Evolutionary conservation across 78 protist genomes (phyloP), one percentile per base, ranked within the genome.

Genomic region (Tieghemostelium lacteum): DNA sequence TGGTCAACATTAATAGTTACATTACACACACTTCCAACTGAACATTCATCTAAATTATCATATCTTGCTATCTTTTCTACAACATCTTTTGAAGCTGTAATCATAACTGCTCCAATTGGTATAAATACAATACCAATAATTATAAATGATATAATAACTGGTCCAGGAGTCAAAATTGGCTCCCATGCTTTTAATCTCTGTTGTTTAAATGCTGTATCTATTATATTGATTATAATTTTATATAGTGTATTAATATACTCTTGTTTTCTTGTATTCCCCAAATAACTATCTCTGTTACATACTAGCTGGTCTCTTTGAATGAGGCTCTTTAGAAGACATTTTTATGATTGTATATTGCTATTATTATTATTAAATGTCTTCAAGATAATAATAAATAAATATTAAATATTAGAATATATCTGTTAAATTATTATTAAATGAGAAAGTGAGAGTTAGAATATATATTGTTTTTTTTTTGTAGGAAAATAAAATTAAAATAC

Each of bases 101-200:
- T 42, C 42, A 97, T 49, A 19, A 55, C 92, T 39, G 92, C 94
- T 40, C 99, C 99, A 62, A 98, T 91, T 29, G 96, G 95, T 29
- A 96, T 83, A 69, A 98, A 97, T 14, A 88, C 49, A 49, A 96
- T 33, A 7, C 96, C 98, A 24, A 97, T 52, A 36, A 92, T 10
- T 31, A 95, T 76, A 61, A 98, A 95, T 29, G 87, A 26, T 8
- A 96, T 73, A 31, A 98, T 94, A 33, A 97, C 98, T 31, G 98
- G 86, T 33, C 70, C 78, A 24, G 98, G 99, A 22, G 98, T 93
- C 12, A 98, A 55, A 22, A 98, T 75, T 14, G 99, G 99, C 88
- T 97, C 98, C 99, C 99, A 97, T 28, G 99, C 99, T 28, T 50
- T 60, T 50, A 98, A 89, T 52, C 85, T 69, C 78, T 98, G 99